Conservation (phyloP, 1,284 basidiomycete species). For the Naganishia cerealis region DNA sequence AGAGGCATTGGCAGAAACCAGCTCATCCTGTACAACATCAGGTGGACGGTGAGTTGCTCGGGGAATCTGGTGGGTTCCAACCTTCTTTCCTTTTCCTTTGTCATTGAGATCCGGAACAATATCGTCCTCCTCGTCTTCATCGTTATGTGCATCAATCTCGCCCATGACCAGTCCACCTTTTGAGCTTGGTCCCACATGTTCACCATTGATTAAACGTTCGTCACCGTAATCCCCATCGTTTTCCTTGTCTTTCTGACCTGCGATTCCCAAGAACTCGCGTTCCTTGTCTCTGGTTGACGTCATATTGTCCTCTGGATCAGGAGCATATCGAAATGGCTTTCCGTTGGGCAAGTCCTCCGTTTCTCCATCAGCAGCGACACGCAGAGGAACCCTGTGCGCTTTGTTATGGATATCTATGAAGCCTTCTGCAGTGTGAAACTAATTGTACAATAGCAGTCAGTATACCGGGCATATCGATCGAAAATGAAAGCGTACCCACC, state of each 20-base stretch:
- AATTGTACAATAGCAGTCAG: conserved; percentile 34
- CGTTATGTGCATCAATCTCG: conserved; percentile 12
- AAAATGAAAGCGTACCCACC: conserved; percentile 36
- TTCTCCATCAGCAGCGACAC: conserved; percentile 32
- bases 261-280: conserved; percentile 20
- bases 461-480: conserved; percentile 34
- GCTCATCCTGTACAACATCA: neutral
- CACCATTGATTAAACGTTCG: conserved; percentile 27
- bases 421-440: conserved; percentile 37
- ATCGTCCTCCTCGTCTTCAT: conserved; percentile 31
- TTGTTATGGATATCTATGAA: conserved; percentile 40
- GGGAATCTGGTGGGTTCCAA: conserved; percentile 17
- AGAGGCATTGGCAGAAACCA: conserved; percentile 29
- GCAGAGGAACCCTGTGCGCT: conserved; percentile 23
- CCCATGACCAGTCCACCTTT: conserved; percentile 17
- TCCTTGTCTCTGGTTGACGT: conserved; percentile 33
- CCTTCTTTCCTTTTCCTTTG: neutral
- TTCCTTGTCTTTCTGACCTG: conserved; percentile 10
- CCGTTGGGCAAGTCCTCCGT: conserved; percentile 32
- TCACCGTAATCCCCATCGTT: conserved; percentile 25
- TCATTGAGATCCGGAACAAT: conserved; percentile 9
- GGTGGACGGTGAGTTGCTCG: conserved; percentile 11
- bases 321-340: conserved; percentile 24
- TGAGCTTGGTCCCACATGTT: conserved; percentile 22
- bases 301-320: conserved; percentile 30